Evolutionary conservation across 257 asterid species (phyloP).

Genomic region (Osmanthus fragrans): DNA sequence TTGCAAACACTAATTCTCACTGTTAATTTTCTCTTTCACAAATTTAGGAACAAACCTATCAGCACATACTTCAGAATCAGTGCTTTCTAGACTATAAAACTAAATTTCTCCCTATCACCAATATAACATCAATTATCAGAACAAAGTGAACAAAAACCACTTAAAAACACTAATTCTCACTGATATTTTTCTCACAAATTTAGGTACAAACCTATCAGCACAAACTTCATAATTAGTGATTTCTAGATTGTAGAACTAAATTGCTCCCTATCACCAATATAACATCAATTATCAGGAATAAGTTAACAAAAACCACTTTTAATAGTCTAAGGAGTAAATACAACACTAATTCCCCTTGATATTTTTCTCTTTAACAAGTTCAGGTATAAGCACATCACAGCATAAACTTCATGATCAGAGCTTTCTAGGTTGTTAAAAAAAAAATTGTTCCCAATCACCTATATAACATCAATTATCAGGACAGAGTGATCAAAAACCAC

Average conservation of each 20-base stretch:
- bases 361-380: not conserved
- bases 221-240: not conserved
- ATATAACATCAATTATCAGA: conserved; percentile 2
- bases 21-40: no score
- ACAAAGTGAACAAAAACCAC: not conserved
- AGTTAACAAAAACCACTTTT: not conserved
- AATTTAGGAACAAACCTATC: not conserved
- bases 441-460: conserved; percentile 9
- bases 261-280: conserved; percentile 10
- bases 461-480: conserved; percentile 4
- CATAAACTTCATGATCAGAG: not conserved
- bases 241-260: not conserved
- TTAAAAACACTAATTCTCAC: conserved; percentile 20
- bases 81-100: not conserved
- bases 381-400: not conserved
- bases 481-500: conserved; percentile 1
- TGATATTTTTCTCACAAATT: not conserved
- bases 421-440: not conserved
- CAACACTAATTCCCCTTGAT: conserved; percentile 16
- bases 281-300: conserved; percentile 3
- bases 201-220: not conserved
- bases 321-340: conserved; percentile 29
- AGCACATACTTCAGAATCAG: not conserved
- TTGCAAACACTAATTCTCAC: no score
- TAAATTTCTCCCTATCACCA: conserved; percentile 8